Base-by-base conservation (phyloP, 2,329 filamentous ascomycete species). In the Trichoderma koningiopsis region DNA sequence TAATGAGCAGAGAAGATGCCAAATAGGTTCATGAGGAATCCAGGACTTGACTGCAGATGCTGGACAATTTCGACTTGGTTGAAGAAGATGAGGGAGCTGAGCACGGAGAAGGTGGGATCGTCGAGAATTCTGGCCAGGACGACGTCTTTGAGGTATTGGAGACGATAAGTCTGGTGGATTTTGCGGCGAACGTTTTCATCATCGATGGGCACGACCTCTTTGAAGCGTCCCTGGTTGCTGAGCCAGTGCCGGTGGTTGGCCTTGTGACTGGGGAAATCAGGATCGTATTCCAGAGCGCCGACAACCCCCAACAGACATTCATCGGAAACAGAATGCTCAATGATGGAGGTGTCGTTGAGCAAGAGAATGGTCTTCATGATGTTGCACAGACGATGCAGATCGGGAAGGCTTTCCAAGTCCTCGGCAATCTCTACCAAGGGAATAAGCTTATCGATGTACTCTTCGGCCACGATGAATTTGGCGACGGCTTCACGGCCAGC, bases 71-170 rank as follows among this genome's bases (percentile, higher is more conserved):
- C 96, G 75, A 98, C 94, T 82, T 99, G 96, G 82, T 98, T 96
- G 85, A 97, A 99, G 83, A 97, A 99, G 74, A 99, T 99, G 74
- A 98, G 87, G 62, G 94, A 97, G 81, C 98, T 99, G 72, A 99
- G 89, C 31, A 98, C 94, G 29, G 93, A 97, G 79, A 98, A 99
- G 24, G 96, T 99, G 61, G 95, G 95, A 79, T 99, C 96, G 80
- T 99, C 96, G 71, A 99, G 86, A 72, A 99, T 98, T 72, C 96
- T 89, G 35, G 96, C 96, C 55, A 99, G 87, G 0, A 98, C 95
- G n/a, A 99, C 96, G 76, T 99, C 96, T 79, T 98, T 99, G 67
- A 99, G 86, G 78, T 99, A 99, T 77, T 97, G 94, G 40, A 99
- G 83, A 49, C 96, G 92, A 82, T 97, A 97, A 0, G 96, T 98